Base-by-base conservation (phyloP, 2,329 filamentous ascomycete genomes). In the Lithohypha guttulata region DNA sequence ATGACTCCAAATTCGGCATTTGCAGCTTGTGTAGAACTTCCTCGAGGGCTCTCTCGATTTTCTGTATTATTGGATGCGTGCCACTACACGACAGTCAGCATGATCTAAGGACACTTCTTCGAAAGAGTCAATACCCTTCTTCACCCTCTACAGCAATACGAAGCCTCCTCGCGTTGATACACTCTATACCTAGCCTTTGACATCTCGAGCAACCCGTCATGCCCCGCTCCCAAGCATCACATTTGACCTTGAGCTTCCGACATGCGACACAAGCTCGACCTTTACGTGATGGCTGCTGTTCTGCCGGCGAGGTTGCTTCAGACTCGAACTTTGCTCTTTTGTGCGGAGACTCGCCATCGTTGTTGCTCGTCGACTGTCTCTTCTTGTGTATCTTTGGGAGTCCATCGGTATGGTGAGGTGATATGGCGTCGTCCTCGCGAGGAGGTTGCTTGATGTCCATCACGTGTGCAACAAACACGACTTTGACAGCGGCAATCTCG, bases 191-290 rank as follows among this genome's bases (percentile, higher is more conserved):
- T 9, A 51, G 36, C 14, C 49, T 40, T 33, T 50, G 49, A 35
- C 49, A 51, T 39, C 49, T 28, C n/a, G 49, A 51, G 37, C 49
- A 51, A 7, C 49, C 49, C 6, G 48, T 29, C 27, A 47, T 42
- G 6, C 49, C 49, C 11, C 46, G 45, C 30, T 51, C 49, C 18
- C 48, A 44, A 25, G 41, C 44, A 44, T 51, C 49, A 31, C 49
- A 51, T 40, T 51, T 51, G 27, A 51, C 48, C 27, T 50, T 51
- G 15, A 51, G 36, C 30, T 51, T 51, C 23, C 49, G 46, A 31
- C 49, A 51, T 3, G 49, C 44, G 8, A 51, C 39, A 44, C 49
- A 51, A 17, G 49, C 49, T 14, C 49, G 44, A 11, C 49, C 49
- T 42, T 51, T 51, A 26, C 48, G 45, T 18, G 49, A 46, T 14